Evolutionary conservation across 2,329 filamentous ascomycete genomes (phyloP), one percentile per base, ranked within the genome.

Genomic region (Trichoderma koningiopsis): DNA sequence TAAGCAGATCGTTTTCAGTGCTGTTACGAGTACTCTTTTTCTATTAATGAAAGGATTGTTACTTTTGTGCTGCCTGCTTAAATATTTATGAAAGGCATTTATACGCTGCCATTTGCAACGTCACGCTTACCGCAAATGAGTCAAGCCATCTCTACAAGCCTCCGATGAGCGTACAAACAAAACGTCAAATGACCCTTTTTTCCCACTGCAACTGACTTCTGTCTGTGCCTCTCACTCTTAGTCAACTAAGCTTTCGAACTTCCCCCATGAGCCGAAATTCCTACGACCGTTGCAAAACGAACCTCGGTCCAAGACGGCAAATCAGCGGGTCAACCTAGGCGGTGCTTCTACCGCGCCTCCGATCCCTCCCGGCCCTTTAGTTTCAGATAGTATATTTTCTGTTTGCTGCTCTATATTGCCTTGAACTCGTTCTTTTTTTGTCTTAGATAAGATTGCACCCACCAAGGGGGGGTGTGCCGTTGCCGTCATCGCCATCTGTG

Each of bases 301-400:
- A 60, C 65, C 65, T 68, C 65, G 65, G 65, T 47, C 7, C 56
- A 68, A 52, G 22, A 52, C 65, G 65, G 65, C 58, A 68, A 60
- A 68, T 68, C 56, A 60, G 47, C 56, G 65, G 65, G 65, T 29
- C 40, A 61, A 68, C 24, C 31, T 52, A 40, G n/a, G 43, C 4
- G 10, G 19, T 22, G 37, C 14, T 5, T 49, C 43, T 49, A 10
- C 43, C 43, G 43, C 37, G 43, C 47, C 47, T 57, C 65, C 65
- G 65, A 57, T 68, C 65, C 40, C 65, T 68, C 65, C 65, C 65
- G 65, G 65, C 33, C 33, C 40, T 43, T 27, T 27, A 40, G 37
- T 35, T 35, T 35, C 8, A 14, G 29, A 59, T 33, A n/a, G 27
- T 27, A 2, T 27, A 27, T 27, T 40, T 37, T 40, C 27, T 22